Base-by-base conservation (phyloP, 208 protist genomes). In the Leishmania major region DNA sequence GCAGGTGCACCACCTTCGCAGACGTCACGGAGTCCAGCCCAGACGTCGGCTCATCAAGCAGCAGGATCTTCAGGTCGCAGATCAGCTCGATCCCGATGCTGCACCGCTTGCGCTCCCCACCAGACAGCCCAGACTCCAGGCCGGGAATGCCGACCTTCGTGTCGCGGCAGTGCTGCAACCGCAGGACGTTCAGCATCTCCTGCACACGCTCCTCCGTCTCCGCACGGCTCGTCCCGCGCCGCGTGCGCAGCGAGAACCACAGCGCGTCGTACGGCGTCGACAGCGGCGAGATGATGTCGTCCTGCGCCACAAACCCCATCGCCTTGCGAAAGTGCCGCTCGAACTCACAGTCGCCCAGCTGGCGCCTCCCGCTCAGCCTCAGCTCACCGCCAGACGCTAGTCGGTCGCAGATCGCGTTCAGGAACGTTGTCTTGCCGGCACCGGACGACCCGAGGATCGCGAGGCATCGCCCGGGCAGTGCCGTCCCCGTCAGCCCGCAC, bases 1-100 rank as follows among this genome's bases (percentile, higher is more conserved):
- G 78, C 62, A 92, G 85, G 49, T 96, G 84, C 35, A 98, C 90
- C 43, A 99, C 86, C 67, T 91, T 92, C 31, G 85, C 90, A 15
- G 97, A 97, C 40, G 88, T 97, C 49, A 93, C 84, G 8, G 93
- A 93, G 85, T 99, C 98, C 55, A 99, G 91, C 49, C 93, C 95
- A 40, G 91, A 94, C 25, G 94, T 98, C 49, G 95, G 95, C 89
- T 98, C 96, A 74, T 98, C 95, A n/a, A 98, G 91, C 31, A 98
- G 81, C 72, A 98, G 57, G 19, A 98, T 81, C 74, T 91, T 90
- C 19, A 95, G 96, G 73, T 97, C 91, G 55, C 88, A 90, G 70
- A 99, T 92, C 55, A 98, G 89, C 91, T 98, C 96, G 47, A 97
- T 88, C 57, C 92, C 94, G 78, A 98, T 94, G 84, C 89, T 97